phyloP scores from a whole-genome alignment of 2,329 filamentous ascomycete species.

The Beauveria medogensis region DNA sequence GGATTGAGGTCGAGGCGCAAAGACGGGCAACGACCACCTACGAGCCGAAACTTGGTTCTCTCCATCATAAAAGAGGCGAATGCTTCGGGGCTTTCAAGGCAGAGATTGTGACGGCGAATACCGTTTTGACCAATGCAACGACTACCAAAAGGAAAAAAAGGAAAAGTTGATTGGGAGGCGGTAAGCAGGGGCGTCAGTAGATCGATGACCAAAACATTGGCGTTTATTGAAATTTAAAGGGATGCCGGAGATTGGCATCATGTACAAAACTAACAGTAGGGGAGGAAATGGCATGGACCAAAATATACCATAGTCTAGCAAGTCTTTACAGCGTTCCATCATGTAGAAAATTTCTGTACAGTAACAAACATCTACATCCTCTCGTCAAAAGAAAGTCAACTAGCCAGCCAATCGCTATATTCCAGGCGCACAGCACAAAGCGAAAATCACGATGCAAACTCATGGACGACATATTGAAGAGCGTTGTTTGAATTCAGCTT shows the following conservation, averaged over 20 bases:
- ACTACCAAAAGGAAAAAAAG: no score
- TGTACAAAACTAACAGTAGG: constrained; percentile 1
- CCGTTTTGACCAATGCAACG: neutral
- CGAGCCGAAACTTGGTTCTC: no score
- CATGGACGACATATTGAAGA: neutral
- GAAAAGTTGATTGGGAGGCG: no score
- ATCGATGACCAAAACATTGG: neutral
- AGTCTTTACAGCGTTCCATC: neutral
- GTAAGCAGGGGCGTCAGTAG: neutral
- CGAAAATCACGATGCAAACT: neutral
- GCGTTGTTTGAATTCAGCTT: neutral
- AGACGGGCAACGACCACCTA: no score
- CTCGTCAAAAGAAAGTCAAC: neutral
- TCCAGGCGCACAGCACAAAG: neutral
- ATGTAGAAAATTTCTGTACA: constrained; percentile 2
- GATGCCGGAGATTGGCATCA: neutral
- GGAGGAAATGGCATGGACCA: neutral
- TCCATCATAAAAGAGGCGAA: no score
- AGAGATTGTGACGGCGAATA: no score
- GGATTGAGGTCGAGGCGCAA: no score
- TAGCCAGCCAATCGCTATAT: no score
- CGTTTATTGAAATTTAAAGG: neutral
- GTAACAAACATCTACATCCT: neutral
- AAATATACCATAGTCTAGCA: neutral
- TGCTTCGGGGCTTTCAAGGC: no score